Evolutionary conservation across 257 asterid genomes (phyloP), one percentile per base, ranked within the genome.

Genomic region (Solanum chmielewskii): DNA sequence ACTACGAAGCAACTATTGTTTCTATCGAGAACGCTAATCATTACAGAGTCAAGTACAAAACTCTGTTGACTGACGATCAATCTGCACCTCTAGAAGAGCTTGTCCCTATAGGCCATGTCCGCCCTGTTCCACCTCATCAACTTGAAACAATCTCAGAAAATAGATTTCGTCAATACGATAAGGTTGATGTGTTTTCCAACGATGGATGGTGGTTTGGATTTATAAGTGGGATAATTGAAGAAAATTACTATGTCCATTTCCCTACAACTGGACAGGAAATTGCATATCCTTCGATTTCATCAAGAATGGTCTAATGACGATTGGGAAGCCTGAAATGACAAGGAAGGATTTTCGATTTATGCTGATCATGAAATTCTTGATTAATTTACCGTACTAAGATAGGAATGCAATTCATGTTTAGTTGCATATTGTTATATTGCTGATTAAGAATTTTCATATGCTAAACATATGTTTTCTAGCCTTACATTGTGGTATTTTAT

Each of bases 171-270:
- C 83, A 66, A 29, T 18, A 35, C 11, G 83, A 88, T 16, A 77
- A 44, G 9, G 88, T 85, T 9, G 88, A 88, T 39, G 84, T 78
- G 4, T 78, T 74, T 68, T 66, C 42, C 29, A 76, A 37, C 20
- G 90, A 88, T 29, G 90, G 90, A 1, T 88, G 86, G 86, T 78
- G 88, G 88, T 76, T 85, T 41, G 88, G 88, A 21, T 84, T 76
- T 21, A 52, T 76, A 16, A 41, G 6, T 86, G 83, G 3, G 20
- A 75, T 33, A 52, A 11, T 84, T 71, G 41, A 7, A 7, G 15
- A 23, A 62, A 23, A 69, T 2, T 69, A 29, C 41, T 29, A 7
- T 29, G 13, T 69, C 41, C 15, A 69, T 35, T 69, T 69, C 75
- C 75, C 41, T 6, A 69, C 75, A 69, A 69, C 12, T 13, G 75